Evolutionary conservation across 2,329 filamentous ascomycete species (phyloP).

Genomic region (Shiraia bambusicola): DNA sequence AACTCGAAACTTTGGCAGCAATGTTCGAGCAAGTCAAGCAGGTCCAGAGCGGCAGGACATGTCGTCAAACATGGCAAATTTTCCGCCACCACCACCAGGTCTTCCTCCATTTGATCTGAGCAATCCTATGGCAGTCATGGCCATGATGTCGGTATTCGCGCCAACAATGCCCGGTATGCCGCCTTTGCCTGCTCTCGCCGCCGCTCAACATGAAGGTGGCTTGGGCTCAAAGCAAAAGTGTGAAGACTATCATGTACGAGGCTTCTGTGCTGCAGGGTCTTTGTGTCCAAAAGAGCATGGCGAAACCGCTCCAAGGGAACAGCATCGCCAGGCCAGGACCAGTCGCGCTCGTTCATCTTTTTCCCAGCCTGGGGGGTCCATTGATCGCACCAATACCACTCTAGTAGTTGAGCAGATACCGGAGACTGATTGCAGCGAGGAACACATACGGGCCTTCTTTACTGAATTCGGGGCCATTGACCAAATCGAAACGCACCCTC

Average conservation of each 20-base stretch:
- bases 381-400: slow-evolving; percentile 64
- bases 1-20: slow-evolving; percentile 52
- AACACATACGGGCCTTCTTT: slow-evolving; percentile 68
- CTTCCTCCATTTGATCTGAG: slow-evolving; percentile 59
- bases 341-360: slow-evolving; percentile 53
- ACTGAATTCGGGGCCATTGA: slow-evolving; percentile 67
- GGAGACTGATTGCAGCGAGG: slow-evolving; percentile 66
- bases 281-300: slow-evolving; percentile 71
- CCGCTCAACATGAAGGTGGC: slow-evolving; percentile 34
- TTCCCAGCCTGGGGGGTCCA: slow-evolving; percentile 63
- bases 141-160: slow-evolving; percentile 55
- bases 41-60: slow-evolving; percentile 10
- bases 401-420: slow-evolving; percentile 80
- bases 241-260: slow-evolving; percentile 70
- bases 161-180: slow-evolving; percentile 47
- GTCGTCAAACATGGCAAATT: slow-evolving; percentile 13
- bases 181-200: slow-evolving; percentile 30
- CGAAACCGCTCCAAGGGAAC: slow-evolving; percentile 38
- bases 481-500: slow-evolving; percentile 65
- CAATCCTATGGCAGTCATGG: slow-evolving; percentile 63
- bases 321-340: slow-evolving; percentile 18
- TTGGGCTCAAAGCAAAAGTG: slow-evolving; percentile 54
- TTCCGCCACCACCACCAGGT: slow-evolving; percentile 47
- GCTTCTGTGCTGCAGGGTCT: slow-evolving; percentile 68
- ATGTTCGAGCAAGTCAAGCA: slow-evolving; percentile 6